Evolutionary conservation across 2,329 filamentous ascomycete genomes (phyloP).

Genomic region (Nannizziopsis arthrosporioides): DNA sequence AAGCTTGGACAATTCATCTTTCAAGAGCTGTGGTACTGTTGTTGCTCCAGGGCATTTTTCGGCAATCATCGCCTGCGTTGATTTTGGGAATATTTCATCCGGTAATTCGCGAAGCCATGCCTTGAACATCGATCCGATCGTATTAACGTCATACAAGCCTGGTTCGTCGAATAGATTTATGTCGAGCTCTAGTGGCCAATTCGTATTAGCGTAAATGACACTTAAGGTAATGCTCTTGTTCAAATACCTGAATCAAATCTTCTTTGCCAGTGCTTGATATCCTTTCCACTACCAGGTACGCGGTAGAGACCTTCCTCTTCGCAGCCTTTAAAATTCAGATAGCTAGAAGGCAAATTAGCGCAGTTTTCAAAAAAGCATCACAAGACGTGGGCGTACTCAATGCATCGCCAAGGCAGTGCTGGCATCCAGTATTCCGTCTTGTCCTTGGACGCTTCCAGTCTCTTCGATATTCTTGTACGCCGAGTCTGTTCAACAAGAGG

Average conservation of each 20-base stretch:
- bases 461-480: slow-evolving; percentile 81
- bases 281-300: slow-evolving; percentile 77
- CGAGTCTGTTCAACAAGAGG: slow-evolving; percentile 81
- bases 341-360: slow-evolving; percentile 37
- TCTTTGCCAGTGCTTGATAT: slow-evolving; percentile 87
- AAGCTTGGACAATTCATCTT: slow-evolving; percentile 86
- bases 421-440: slow-evolving; percentile 99
- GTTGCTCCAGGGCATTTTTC: slow-evolving; percentile 68
- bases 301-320: slow-evolving; percentile 90
- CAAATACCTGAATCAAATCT: slow-evolving; percentile 70
- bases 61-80: slow-evolving; percentile 66
- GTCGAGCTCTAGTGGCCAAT: slow-evolving; percentile 55
- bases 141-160: slow-evolving; percentile 91
- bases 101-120: slow-evolving; percentile 92
- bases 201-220: not conserved
- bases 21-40: slow-evolving; percentile 69
- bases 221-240: too few relatives aligned
- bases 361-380: not conserved
- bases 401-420: slow-evolving; percentile 84
- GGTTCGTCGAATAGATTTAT: slow-evolving; percentile 80
- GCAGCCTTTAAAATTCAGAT: slow-evolving; percentile 85
- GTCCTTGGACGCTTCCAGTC: slow-evolving; percentile 73
- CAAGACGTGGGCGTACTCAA: slow-evolving; percentile 49
- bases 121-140: slow-evolving; percentile 91
- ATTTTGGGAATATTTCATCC: slow-evolving; percentile 83